Conservation (phyloP, 2,329 filamentous ascomycete species). For the Colletotrichum spaethianum region DNA sequence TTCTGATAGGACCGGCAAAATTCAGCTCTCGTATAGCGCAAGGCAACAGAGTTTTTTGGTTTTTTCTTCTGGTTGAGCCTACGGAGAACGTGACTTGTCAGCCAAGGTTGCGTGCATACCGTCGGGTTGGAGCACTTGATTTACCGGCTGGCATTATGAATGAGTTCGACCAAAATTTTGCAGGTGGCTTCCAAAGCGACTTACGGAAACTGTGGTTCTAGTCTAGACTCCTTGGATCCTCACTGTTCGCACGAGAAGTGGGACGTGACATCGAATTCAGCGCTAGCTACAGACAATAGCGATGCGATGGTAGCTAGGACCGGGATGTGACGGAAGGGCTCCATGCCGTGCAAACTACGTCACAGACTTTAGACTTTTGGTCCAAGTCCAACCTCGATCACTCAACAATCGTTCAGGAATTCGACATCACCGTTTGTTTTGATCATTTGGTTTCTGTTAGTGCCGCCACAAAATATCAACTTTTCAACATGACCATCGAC, state of each 20-base stretch:
- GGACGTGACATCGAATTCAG: background rate
- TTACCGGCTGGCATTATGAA: too few relatives aligned
- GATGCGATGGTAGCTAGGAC: background rate
- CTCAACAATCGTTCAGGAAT: background rate
- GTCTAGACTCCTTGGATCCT: background rate
- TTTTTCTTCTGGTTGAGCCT: too few relatives aligned
- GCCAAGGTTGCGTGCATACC: too few relatives aligned
- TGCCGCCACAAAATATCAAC: background rate
- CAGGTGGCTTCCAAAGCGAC: too few relatives aligned
- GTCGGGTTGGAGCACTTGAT: too few relatives aligned
- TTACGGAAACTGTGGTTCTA: background rate
- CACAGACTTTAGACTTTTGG: background rate
- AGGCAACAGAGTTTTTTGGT: too few relatives aligned
- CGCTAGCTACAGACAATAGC: background rate
- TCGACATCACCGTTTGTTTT: background rate
- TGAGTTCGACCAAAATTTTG: too few relatives aligned
- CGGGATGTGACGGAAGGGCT: background rate
- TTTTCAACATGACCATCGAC: background rate
- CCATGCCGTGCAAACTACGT: conserved; percentile 16
- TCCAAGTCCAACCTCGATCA: background rate
- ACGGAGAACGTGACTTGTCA: too few relatives aligned
- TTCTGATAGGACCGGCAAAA: too few relatives aligned
- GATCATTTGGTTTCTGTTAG: too few relatives aligned
- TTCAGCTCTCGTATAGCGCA: too few relatives aligned
- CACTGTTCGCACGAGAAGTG: background rate